phyloP scores from a whole-genome alignment of 1,139 yeast species.

The Suhomyces taliae region DNA sequence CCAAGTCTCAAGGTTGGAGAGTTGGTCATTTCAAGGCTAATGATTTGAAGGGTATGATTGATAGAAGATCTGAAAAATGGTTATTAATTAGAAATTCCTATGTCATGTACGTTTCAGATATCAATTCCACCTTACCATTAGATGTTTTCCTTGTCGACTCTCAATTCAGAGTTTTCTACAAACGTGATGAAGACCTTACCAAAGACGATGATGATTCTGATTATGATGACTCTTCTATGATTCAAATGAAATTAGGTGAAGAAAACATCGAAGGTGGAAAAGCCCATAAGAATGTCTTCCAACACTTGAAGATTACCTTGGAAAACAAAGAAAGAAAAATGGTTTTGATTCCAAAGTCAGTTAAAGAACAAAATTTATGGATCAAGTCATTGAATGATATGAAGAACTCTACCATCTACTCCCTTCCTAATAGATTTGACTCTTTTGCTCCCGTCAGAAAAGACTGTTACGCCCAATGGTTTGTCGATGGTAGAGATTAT shows the following conservation, averaged over 20 bases:
- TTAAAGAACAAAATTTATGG: constrained; percentile 74
- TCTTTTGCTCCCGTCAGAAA: constrained; percentile 92
- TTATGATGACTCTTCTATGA: constrained; percentile 42
- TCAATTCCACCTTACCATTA: constrained; percentile 80
- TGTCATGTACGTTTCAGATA: constrained; percentile 80
- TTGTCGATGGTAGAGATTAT: constrained; percentile 95
- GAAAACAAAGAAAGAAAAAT: constrained; percentile 79
- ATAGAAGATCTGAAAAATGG: constrained; percentile 92
- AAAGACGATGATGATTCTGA: constrained; percentile 46
- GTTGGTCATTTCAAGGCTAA: constrained; percentile 83
- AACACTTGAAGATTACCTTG: constrained; percentile 58
- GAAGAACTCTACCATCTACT: constrained; percentile 71
- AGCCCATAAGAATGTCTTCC: constrained; percentile 31
- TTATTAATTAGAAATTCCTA: constrained; percentile 81
- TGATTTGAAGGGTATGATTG: constrained; percentile 81
- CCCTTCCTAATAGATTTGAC: constrained; percentile 70
- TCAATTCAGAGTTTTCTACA: constrained; percentile 55
- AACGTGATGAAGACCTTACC: constrained; percentile 38
- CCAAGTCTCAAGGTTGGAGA: constrained; percentile 92
- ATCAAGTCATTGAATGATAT: constrained; percentile 68
- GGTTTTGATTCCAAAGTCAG: constrained; percentile 71
- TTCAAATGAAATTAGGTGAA: constrained; percentile 26
- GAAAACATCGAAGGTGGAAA: constrained; percentile 22
- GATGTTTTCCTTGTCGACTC: constrained; percentile 89
- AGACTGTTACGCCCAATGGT: constrained; percentile 90